These are phyloP conservation scores for Sugiyamaella smithiae DNA, from an alignment of 805 yeast species.

Conservation along the genomic window DNA sequence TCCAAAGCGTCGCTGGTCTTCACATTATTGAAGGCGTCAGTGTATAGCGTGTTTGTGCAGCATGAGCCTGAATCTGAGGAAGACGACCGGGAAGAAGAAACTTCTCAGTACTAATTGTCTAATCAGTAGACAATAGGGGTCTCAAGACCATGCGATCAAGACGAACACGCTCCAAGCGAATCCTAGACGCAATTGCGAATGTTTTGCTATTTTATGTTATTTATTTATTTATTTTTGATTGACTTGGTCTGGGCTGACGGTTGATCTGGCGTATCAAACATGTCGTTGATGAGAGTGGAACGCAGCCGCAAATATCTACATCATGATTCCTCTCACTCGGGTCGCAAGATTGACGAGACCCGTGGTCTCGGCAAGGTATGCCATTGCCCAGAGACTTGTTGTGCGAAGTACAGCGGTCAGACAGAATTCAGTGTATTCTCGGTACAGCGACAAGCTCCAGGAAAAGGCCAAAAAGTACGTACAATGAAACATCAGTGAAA, in stretches of 20 bases:
- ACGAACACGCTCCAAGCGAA: too few species aligned
- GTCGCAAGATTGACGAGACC: neutral
- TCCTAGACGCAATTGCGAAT: too few species aligned
- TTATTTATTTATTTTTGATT: too few species aligned
- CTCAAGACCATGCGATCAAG: too few species aligned
- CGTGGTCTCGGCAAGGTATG: too few species aligned
- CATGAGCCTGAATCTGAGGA: slow-evolving; percentile 37
- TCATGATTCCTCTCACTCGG: neutral
- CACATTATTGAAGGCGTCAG: slow-evolving; percentile 67
- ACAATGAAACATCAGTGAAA: neutral
- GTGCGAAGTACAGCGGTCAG: too few species aligned
- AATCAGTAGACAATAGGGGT: neutral
- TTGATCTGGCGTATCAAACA: too few species aligned
- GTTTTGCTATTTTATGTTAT: too few species aligned
- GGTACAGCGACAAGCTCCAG: slow-evolving; percentile 44
- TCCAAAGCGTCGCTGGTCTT: slow-evolving; percentile 61
- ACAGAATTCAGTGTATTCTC: slow-evolving; percentile 29
- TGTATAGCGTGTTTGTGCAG: slow-evolving; percentile 59
- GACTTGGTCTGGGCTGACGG: too few species aligned
- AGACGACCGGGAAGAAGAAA: slow-evolving; percentile 20
- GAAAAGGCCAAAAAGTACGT: slow-evolving; percentile 35
- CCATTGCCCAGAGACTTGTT: too few species aligned
- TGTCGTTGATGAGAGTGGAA: too few species aligned
- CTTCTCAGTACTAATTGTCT: neutral
- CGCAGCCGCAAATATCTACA: neutral